Evolutionary conservation across 225 moss, liverwort and hornwort genomes (phyloP), one percentile per base, ranked within the genome.

Genomic region (Pseudisothecium myosuroides): DNA sequence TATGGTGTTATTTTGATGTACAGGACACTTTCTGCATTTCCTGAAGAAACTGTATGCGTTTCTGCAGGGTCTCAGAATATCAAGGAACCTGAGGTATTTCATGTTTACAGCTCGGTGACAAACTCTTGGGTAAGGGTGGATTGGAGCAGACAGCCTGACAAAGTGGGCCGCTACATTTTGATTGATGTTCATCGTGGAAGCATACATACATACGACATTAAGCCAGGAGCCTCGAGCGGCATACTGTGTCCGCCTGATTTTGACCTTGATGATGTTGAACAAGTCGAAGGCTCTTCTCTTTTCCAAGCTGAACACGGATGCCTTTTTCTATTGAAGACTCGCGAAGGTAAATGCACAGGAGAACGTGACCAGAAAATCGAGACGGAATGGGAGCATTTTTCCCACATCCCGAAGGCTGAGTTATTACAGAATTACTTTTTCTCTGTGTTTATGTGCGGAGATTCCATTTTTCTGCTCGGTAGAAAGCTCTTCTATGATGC

Each of bases 371-470:
- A 12, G 39, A 83, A 59, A 8, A 3, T 45, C 1, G 83, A 78
- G 39, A 73, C 59, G 27, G 88, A 84, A 45, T 93, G 93, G 93
- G 90, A 92, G 86, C 80, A 86, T 34, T 93, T 93, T 21, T 88
- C 85, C 76, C 76, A 52, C 54, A 90, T 93, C 54, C 93, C 93
- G 5, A 89, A 83, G 54, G 84, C 76, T 24, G 47, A 75, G 17
- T 89, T 88, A 11, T 64, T 93, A 68, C 88, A 80, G 37, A 50
- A 77, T 29, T 93, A 89, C 60, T 89, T 89, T n/a, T 93, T 93
- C 89, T 83, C 81, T 47, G 88, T 91, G 76, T 92, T 88, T 64
- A 27, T 89, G 34, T 80, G 86, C 19, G 89, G 89, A 15, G 87
- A 93, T 31, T 37, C 64, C 28, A 64, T 93, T 86, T 68, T 93